phyloP scores from a whole-genome alignment of 768 basidiomycete genomes.

The Fistulinella prunicolor region DNA sequence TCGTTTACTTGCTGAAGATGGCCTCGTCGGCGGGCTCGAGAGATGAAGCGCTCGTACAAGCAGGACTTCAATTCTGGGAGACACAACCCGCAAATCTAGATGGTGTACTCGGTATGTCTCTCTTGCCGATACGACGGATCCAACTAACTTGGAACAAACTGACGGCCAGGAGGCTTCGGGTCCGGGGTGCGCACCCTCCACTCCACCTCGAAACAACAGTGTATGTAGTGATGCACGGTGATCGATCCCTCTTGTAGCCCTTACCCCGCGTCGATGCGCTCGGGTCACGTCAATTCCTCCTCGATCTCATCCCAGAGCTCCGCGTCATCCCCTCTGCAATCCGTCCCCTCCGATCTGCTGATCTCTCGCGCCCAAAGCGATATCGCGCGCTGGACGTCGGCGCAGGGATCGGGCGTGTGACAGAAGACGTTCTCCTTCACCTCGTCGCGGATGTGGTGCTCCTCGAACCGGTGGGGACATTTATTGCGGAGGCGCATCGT shows the following conservation, averaged over 20 bases:
- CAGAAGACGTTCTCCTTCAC: conserved; percentile 82
- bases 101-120: conserved; percentile 72
- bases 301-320: conserved; percentile 77
- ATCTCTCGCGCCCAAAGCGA: conserved; percentile 33
- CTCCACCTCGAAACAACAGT: background rate
- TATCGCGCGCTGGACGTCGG: conserved; percentile 88
- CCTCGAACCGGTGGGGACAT: conserved; percentile 81
- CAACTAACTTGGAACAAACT: conserved; percentile 17
- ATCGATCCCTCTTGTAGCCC: conserved; percentile 65
- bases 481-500: conserved; percentile 68
- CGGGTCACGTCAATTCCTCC: conserved; percentile 84
- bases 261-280: conserved; percentile 90
- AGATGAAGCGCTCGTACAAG: conserved; percentile 55
- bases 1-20: conserved; percentile 1
- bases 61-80: conserved; percentile 87
- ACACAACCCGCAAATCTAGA: conserved; percentile 77
- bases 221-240: background rate
- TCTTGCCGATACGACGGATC: background rate
- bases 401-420: conserved; percentile 93
- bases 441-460: conserved; percentile 85
- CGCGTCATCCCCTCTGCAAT: conserved; percentile 74
- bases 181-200: conserved; percentile 43
- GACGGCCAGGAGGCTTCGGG: conserved; percentile 49
- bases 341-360: conserved; percentile 40
- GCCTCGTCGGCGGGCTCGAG: conserved; percentile 20